A percentile compares a stretch with the other conserved stretches of the same genome.
These are phyloP conservation scores for Straminergon stramineum DNA, from an alignment of 225 moss, liverwort and hornwort genomes.

Conservation along the genomic window DNA sequence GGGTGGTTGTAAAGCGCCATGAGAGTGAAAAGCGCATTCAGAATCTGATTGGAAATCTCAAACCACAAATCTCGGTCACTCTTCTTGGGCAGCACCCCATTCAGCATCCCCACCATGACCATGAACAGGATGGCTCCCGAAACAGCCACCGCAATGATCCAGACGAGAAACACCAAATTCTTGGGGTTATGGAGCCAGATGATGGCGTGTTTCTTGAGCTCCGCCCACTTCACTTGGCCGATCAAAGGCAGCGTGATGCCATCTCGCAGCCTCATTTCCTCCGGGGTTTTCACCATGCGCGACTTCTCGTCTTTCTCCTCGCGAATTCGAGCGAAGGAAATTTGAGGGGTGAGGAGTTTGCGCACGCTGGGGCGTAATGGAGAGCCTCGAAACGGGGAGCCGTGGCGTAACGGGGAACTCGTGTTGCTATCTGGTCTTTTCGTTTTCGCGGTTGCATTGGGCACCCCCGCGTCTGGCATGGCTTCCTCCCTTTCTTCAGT, in stretches of 20 bases:
- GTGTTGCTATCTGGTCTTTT: constrained; percentile 2
- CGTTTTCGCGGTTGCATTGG: not conserved
- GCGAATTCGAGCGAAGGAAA: constrained; percentile 50
- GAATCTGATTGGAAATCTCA: constrained; percentile 82
- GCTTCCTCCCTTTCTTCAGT: not conserved
- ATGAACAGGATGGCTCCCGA: constrained; percentile 92
- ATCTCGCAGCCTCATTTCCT: constrained; percentile 22
- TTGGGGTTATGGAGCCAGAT: constrained; percentile 74
- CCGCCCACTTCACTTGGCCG: constrained; percentile 51
- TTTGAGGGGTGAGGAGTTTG: constrained; percentile 39
- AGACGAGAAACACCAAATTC: constrained; percentile 60
- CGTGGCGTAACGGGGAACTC: constrained; percentile 1
- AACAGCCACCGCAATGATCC: constrained; percentile 67
- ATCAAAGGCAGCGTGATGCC: constrained; percentile 62
- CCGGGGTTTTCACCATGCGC: constrained; percentile 49
- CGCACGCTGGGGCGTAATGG: constrained; percentile 8
- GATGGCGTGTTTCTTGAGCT: constrained; percentile 8
- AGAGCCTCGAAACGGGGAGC: constrained; percentile 17
- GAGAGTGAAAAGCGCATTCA: constrained; percentile 85
- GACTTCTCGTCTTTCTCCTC: constrained; percentile 73
- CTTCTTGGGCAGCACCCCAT: constrained; percentile 49
- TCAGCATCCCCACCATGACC: constrained; percentile 95
- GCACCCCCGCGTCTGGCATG: not conserved
- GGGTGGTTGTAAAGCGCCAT: constrained; percentile 89
- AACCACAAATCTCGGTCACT: constrained; percentile 64